These are phyloP conservation scores for Aspergillaceae sp. DNA, from an alignment of 2,329 filamentous ascomycete species.

Conservation along the genomic window DNA sequence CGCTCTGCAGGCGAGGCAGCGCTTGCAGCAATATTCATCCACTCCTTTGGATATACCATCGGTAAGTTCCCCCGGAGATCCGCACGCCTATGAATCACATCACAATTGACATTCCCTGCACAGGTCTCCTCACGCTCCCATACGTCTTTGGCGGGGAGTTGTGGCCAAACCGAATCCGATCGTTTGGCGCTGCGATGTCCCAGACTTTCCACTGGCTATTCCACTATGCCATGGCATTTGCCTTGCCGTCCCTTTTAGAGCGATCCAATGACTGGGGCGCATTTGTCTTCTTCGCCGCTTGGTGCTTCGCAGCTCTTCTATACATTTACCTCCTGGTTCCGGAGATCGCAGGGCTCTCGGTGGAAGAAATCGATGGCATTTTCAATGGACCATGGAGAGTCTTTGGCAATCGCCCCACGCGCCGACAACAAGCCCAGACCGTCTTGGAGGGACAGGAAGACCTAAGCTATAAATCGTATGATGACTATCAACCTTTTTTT, in stretches of 20 bases:
- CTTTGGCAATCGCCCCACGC: neutral
- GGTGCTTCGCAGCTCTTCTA: constrained; percentile 29
- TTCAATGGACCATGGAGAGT: constrained; percentile 21
- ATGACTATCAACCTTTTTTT: neutral
- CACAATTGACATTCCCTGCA: neutral
- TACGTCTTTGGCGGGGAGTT: constrained; percentile 40
- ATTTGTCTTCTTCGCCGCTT: constrained; percentile 37
- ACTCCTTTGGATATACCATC: constrained; percentile 37
- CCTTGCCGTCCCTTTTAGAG: constrained; percentile 27
- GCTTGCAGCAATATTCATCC: constrained; percentile 37
- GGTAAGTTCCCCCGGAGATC: constrained; percentile 13
- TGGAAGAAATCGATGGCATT: constrained; percentile 33
- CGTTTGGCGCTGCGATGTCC: constrained; percentile 33
- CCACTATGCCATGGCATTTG: constrained; percentile 31
- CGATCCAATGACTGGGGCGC: constrained; percentile 35
- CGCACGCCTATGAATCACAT: neutral
- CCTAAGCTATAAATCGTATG: neutral
- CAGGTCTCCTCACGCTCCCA: constrained; percentile 32
- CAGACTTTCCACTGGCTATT: constrained; percentile 39
- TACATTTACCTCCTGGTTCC: constrained; percentile 36
- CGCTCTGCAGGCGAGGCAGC: constrained; percentile 26
- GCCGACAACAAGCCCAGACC: neutral
- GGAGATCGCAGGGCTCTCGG: constrained; percentile 19
- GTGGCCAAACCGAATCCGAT: constrained; percentile 40
- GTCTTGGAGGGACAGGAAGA: neutral